These are phyloP conservation scores for Pyronema domesticum DNA, from an alignment of 495 filamentous ascomycete species.

Conservation along the genomic window DNA sequence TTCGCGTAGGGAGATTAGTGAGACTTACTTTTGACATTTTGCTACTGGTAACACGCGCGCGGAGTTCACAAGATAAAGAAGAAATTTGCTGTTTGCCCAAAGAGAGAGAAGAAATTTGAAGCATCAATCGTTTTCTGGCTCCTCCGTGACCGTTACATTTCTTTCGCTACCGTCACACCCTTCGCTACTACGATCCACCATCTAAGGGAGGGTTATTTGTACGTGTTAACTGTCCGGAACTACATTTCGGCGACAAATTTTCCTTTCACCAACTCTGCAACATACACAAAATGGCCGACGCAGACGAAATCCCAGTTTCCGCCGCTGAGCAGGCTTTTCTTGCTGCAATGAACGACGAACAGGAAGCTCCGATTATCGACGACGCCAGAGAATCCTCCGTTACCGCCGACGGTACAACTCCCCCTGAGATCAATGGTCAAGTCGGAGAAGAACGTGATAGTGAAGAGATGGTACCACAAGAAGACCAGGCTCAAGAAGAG, in stretches of 20 bases:
- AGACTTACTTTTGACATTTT: conserved; percentile 1
- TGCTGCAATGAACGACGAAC: conserved; percentile 25
- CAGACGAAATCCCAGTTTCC: conserved; percentile 5
- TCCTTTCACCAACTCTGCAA: not conserved
- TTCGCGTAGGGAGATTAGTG: conserved; percentile 1
- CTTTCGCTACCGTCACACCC: not conserved
- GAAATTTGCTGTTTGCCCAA: conserved; percentile 1
- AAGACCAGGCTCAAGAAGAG: conserved; percentile 31
- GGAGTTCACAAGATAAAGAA: not conserved
- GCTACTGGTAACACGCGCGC: conserved; percentile 1
- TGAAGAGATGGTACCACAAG: conserved; percentile 15
- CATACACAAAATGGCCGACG: not conserved
- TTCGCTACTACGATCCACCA: not conserved
- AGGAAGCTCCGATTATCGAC: conserved; percentile 9
- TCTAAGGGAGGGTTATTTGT: not conserved
- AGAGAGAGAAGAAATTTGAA: conserved; percentile 3
- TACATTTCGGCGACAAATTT: not conserved
- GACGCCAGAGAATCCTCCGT: not conserved
- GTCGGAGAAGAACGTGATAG: not conserved
- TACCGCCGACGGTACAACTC: not conserved
- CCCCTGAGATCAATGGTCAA: not conserved
- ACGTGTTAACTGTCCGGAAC: not conserved
- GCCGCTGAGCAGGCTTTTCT: conserved; percentile 46
- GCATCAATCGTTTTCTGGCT: conserved; percentile 3
- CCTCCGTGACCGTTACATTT: conserved; percentile 4